A percentile compares a stretch with the other conserved stretches of the same genome.
phyloP scores from a whole-genome alignment of 2,329 filamentous ascomycete species.

The Ophiostoma ips region DNA sequence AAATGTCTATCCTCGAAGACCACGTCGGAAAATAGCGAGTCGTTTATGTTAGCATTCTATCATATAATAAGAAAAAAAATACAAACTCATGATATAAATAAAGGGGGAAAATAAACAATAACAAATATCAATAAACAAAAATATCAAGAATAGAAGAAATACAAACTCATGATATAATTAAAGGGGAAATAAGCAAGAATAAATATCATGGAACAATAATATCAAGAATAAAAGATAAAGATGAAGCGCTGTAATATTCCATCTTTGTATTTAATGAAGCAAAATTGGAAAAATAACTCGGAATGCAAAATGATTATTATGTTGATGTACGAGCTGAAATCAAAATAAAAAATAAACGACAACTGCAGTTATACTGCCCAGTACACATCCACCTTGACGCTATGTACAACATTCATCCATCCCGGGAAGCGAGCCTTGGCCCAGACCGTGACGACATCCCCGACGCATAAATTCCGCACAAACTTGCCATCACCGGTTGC shows the following conservation, averaged over 20 bases:
- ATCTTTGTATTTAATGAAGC: too few species aligned
- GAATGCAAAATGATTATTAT: too few species aligned
- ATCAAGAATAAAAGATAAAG: too few species aligned
- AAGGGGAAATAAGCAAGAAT: too few species aligned
- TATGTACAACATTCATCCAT: constrained; percentile 39
- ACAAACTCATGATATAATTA: too few species aligned
- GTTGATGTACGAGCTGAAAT: too few species aligned
- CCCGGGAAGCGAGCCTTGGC: constrained; percentile 40
- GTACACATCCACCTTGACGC: constrained; percentile 40
- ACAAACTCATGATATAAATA: too few species aligned
- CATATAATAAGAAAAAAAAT: background rate
- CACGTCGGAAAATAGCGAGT: background rate
- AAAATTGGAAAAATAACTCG: too few species aligned
- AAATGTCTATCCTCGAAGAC: background rate
- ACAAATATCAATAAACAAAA: background rate
- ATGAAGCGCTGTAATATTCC: too few species aligned
- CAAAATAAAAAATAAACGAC: too few species aligned
- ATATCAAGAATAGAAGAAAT: background rate
- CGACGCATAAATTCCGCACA: constrained; percentile 40
- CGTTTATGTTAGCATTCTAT: background rate
- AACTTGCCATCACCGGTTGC: constrained; percentile 40
- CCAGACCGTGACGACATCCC: constrained; percentile 49
- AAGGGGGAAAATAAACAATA: too few species aligned
- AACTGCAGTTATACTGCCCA: constrained; percentile 42
- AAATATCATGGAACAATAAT: background rate